Base-by-base conservation (phyloP, 2,329 filamentous ascomycete species). In the Colletotrichum orbiculare region DNA sequence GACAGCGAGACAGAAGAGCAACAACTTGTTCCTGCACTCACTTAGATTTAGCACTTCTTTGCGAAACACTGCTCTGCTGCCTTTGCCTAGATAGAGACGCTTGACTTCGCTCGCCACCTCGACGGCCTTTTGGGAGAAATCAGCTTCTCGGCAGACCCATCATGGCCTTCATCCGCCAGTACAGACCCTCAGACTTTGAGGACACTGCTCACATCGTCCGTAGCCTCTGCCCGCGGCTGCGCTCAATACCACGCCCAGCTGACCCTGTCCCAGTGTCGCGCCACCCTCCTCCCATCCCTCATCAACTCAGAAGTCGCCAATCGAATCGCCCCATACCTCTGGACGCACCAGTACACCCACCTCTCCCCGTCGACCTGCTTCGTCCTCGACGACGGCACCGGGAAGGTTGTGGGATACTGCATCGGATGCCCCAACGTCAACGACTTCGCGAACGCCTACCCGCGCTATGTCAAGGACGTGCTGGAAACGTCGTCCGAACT, bases 311-410 rank as follows among this genome's bases (percentile, higher is more conserved):
- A 76, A 41, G 70, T 69, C 10, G 77, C 76, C 6, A 66, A 68
- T 50, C 74, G 73, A 15, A 74, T 83, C 37, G 76, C 81, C 12
- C 82, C 82, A 1, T 84, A 85, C 73, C 69, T 85, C 70, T 85
- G 83, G 83, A 82, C 81, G 8, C 82, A 84, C 70, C 82, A 78
- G 42, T 84, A 81, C 76, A 83, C 81, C 13, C 74, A 78, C 68
- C 79, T 84, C 64, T 81, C 75, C 8, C 81, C 82, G 0, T 45
- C 67, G 10, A 79, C 78, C 12, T 82, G 81, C 75, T 80, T 82
- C 71, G 78, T 85, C 10, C 77, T 85, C 12, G 83, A 84, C 72
- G 79, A 84, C 70, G 82, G 82, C 46, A 47, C 68, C 4, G 82
- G 81, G 3, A 67, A 52, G 8, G 78, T 76, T 1, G 82, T 83